Evolutionary conservation across 2,329 filamentous ascomycete species (phyloP), one percentile per base, ranked within the genome.

Genomic region (Trichoderma polysporum): DNA sequence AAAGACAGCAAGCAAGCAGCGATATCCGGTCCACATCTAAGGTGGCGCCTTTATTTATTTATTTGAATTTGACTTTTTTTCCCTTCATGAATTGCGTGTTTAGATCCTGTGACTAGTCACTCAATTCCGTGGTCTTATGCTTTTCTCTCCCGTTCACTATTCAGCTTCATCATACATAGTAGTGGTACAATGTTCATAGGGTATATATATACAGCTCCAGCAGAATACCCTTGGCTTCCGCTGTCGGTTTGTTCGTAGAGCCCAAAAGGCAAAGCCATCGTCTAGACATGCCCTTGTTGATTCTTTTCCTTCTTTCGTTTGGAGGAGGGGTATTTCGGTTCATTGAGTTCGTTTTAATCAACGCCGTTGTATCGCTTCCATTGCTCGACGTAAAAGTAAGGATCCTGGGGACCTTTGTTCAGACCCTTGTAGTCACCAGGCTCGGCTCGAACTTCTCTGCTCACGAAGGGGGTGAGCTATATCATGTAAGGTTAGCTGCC

Each of bases 401-500:
- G 86, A 73, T 86, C 86, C 70, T 86, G 81, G 12, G 88, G 86
- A 17, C 89, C 88, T 70, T 74, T 74, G 37, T 83, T 80, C 37
- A 81, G 67, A 27, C 82, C 82, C 70, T 85, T 81, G 76, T 88
- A 89, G 68, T 82, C 80, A 56, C 88, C 88, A 60, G 79, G 80
- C 25, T 80, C 76, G 45, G 80, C 78, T 69, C 82, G 79, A 66
- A 93, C 82, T 68, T 84, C 85, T 58, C 82, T 82, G 66, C 88
- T 87, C 60, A 95, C 90, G 73, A 94, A 96, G 1, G 92, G 92
- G 2, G 90, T 92, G 74, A 96, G 85, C 92, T 95, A 57, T 47
- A 33, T 22, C 17, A 27, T 15, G 15, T 10, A 39, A 2, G 8
- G 15, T 64, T 56, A 54, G 60, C 22, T 60, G 29, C 19, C 29